A percentile compares a stretch with the other conserved stretches of the same genome.
Evolutionary conservation across 192 early-diverging fungal species (phyloP).

Genomic region (Tieghemiomyces parasiticus): DNA sequence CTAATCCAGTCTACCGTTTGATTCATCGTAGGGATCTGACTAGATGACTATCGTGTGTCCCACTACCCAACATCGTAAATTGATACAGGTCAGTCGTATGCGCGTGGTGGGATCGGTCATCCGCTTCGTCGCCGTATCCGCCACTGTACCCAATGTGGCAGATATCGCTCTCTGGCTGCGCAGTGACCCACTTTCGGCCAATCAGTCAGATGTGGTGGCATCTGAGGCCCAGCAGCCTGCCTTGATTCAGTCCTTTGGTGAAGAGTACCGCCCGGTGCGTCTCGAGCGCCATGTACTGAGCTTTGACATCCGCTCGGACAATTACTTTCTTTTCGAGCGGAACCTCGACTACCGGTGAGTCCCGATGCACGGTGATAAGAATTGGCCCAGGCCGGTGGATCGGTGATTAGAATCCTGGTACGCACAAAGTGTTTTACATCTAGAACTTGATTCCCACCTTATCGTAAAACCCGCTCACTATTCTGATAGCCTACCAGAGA

Average conservation of each 20-base stretch:
- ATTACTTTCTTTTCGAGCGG: constrained; percentile 40
- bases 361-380: too few species aligned
- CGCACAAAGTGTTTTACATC: too few species aligned
- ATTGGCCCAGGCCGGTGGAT: too few species aligned
- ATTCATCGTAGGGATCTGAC: too few species aligned
- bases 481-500: constrained; percentile 16
- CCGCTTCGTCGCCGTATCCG: constrained; percentile 46
- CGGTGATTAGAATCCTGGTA: too few species aligned
- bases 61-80: too few species aligned
- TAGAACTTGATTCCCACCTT: too few species aligned
- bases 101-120: constrained; percentile 14
- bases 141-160: constrained; percentile 49
- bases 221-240: constrained; percentile 13
- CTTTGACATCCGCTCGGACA: constrained; percentile 16
- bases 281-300: constrained; percentile 36
- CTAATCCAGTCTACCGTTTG: too few species aligned
- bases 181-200: neutral
- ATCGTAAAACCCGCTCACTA: too few species aligned
- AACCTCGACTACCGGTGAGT: constrained; percentile 26
- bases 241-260: constrained; percentile 38
- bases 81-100: neutral
- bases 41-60: too few species aligned
- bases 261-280: constrained; percentile 49
- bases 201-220: neutral
- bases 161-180: constrained; percentile 56